Evolutionary conservation across 805 yeast genomes (phyloP).

Genomic region (Hanseniaspora hatyaiensis): DNA sequence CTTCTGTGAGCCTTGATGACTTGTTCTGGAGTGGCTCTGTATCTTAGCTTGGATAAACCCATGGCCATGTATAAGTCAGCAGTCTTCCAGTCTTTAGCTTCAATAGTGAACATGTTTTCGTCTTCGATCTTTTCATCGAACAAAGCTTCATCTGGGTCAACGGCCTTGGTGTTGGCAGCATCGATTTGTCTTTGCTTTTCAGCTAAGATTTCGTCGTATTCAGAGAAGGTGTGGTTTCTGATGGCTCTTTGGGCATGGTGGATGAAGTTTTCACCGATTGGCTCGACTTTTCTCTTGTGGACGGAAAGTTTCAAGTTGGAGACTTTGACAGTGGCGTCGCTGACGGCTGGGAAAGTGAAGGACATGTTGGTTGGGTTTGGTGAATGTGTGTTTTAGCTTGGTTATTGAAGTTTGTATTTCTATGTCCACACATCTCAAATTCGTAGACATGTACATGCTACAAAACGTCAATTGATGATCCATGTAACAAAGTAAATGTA

Average conservation of each 20-base stretch:
- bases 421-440: too few species aligned
- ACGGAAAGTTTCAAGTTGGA: slow-evolving; percentile 7
- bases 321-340: slow-evolving; percentile 37
- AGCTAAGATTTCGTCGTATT: slow-evolving; percentile 87
- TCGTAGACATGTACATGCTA: too few species aligned
- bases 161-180: slow-evolving; percentile 37
- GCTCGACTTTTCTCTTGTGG: slow-evolving; percentile 55
- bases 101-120: slow-evolving; percentile 69
- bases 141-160: slow-evolving; percentile 46
- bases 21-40: slow-evolving; percentile 83
- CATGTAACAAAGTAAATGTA: too few species aligned
- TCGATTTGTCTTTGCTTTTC: slow-evolving; percentile 66
- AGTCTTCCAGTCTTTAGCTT: slow-evolving; percentile 96
- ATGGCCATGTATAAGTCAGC: slow-evolving; percentile 94
- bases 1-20: slow-evolving; percentile 93
- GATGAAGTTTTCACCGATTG: slow-evolving; percentile 89
- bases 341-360: slow-evolving; percentile 38
- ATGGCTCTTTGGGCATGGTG: slow-evolving; percentile 94
- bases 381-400: too few species aligned
- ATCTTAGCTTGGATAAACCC: slow-evolving; percentile 84
- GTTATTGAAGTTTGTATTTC: too few species aligned
- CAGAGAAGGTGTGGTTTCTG: slow-evolving; percentile 98
- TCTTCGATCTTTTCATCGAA: slow-evolving; percentile 51
- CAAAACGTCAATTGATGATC: too few species aligned
- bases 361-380: slow-evolving; percentile 32